A percentile compares a stretch with the other conserved stretches of the same genome.
These are phyloP conservation scores for Eleusine indica DNA, from an alignment of 176 grass and related monocot genomes.

Conservation along the genomic window DNA sequence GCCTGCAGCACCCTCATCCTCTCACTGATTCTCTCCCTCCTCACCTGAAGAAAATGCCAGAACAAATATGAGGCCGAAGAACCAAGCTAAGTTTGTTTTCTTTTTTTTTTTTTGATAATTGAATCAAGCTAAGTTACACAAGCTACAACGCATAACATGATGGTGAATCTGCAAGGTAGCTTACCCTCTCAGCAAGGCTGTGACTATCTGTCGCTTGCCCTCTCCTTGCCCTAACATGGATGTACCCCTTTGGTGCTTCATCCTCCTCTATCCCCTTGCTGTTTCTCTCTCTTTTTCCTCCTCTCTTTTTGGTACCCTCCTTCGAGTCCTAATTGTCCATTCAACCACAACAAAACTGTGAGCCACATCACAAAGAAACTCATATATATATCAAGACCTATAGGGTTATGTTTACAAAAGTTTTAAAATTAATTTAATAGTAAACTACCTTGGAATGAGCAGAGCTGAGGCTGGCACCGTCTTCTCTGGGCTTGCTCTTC, in stretches of 20 bases:
- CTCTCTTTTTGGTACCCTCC: constrained; percentile 54
- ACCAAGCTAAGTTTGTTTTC: not conserved
- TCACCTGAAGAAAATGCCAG: constrained; percentile 66
- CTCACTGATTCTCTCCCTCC: constrained; percentile 93
- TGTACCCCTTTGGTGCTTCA: constrained; percentile 71
- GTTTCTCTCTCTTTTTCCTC: constrained; percentile 53
- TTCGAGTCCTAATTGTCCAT: constrained; percentile 56
- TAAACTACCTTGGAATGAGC: constrained; percentile 60
- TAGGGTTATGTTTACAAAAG: not conserved
- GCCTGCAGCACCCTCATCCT: constrained; percentile 96
- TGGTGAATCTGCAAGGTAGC: constrained; percentile 1
- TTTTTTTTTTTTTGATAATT: too few species aligned
- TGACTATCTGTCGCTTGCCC: constrained; percentile 95
- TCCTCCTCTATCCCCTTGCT: constrained; percentile 44
- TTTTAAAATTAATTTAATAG: not conserved
- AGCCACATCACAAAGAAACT: not conserved
- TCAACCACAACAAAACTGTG: constrained; percentile 24
- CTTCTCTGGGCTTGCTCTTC: constrained; percentile 54
- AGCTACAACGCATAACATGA: constrained; percentile 17
- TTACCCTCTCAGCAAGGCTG: constrained; percentile 93
- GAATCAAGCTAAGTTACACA: not conserved
- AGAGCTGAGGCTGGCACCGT: constrained; percentile 57
- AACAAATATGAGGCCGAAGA: constrained; percentile 31
- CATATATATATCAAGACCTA: not conserved
- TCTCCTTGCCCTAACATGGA: constrained; percentile 98